These are phyloP conservation scores for Backusella tuberculispora DNA, from an alignment of 192 early-diverging fungal genomes.

Conservation along the genomic window DNA sequence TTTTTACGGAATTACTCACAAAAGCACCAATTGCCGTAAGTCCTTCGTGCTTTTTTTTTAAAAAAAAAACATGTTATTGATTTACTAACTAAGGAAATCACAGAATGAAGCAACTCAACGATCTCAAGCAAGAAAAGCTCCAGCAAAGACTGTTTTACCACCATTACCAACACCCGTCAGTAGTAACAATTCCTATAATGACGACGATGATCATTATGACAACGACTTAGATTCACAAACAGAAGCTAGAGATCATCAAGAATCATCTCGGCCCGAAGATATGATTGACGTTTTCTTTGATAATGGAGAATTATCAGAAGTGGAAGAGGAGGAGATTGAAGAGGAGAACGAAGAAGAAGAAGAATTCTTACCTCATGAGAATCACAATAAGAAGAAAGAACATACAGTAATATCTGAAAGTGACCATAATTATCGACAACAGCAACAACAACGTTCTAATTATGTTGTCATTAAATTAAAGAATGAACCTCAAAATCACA, in stretches of 20 bases:
- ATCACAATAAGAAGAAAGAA: too few species aligned
- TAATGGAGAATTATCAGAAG: not conserved
- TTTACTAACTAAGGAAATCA: too few species aligned
- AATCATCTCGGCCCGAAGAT: too few species aligned
- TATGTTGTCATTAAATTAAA: too few species aligned
- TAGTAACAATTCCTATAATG: not conserved
- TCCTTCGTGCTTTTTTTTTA: not conserved
- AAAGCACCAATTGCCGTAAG: conserved; percentile 59
- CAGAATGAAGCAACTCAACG: not conserved
- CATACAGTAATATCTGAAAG: too few species aligned
- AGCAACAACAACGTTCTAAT: too few species aligned
- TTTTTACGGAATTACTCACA: conserved; percentile 64
- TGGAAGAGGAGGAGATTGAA: not conserved
- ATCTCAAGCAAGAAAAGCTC: not conserved
- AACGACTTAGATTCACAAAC: not conserved
- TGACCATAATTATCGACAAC: too few species aligned
- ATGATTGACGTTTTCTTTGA: not conserved
- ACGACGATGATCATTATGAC: not conserved
- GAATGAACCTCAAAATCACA: too few species aligned
- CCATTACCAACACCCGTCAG: not conserved
- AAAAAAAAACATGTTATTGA: not conserved
- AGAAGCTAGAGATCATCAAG: not conserved
- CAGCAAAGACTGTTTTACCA: not conserved
- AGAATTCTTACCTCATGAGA: too few species aligned
- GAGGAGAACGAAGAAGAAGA: not conserved